Evolutionary conservation across 75 land plant genomes (phyloP).

Genomic region (Chamaecyparis obtusa): DNA sequence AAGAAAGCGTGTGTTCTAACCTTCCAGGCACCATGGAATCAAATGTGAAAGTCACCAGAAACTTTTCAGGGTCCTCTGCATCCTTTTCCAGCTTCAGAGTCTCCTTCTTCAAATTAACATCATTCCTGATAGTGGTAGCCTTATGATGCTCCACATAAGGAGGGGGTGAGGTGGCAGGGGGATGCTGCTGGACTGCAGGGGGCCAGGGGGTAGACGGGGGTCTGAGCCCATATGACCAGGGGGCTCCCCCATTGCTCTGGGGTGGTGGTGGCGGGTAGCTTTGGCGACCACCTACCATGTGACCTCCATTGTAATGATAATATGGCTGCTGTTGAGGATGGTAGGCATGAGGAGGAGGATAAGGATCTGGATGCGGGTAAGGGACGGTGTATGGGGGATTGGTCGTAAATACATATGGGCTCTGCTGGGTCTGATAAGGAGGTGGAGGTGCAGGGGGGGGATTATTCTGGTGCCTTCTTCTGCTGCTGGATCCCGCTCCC

Average conservation of each 20-base stretch:
- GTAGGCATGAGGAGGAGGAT: conserved; percentile 16
- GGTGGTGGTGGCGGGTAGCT: conserved; percentile 16
- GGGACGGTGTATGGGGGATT: conserved; percentile 32
- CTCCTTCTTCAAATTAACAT: conserved; percentile 89
- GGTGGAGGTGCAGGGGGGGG: conserved; percentile 20
- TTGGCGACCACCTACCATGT: conserved; percentile 16
- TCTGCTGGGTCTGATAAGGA: conserved; percentile 10
- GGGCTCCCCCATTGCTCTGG: neutral
- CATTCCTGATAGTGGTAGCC: conserved; percentile 84
- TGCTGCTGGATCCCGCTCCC: conserved; percentile 38
- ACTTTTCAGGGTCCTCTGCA: conserved; percentile 65
- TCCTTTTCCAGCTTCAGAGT: conserved; percentile 76
- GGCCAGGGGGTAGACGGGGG: conserved; percentile 9
- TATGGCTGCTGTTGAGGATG: conserved; percentile 18
- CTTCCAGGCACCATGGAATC: conserved; percentile 90
- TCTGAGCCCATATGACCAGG: conserved; percentile 4
- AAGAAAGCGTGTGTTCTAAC: conserved; percentile 22
- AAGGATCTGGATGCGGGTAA: conserved; percentile 12
- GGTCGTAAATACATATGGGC: conserved; percentile 2
- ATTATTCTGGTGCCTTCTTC: conserved; percentile 22
- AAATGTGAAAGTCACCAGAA: conserved; percentile 78
- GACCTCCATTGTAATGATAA: conserved; percentile 18
- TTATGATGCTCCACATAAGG: conserved; percentile 78
- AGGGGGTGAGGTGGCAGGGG: conserved; percentile 17
- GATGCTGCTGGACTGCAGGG: conserved; percentile 9